Percentiles rank a stretch among this genome's conserved stretches.
These are phyloP conservation scores for Zygoascus sp. DNA, from an alignment of 1,139 yeast genomes.

Conservation along the genomic window DNA sequence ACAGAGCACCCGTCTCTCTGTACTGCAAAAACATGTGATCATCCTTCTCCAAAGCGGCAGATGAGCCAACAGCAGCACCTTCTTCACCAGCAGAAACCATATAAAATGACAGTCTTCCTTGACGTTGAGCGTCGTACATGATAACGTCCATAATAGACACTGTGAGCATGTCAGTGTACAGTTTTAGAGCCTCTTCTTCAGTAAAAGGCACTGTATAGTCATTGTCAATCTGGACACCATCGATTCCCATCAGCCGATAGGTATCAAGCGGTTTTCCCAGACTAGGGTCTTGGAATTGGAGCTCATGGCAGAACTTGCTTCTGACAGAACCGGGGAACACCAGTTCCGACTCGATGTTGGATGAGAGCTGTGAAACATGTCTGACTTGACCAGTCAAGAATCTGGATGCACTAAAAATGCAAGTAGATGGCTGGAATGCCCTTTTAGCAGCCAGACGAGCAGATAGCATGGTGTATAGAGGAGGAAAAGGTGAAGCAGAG, in stretches of 20 bases:
- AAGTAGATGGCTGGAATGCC: not conserved
- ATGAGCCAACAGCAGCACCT: constrained; percentile 36
- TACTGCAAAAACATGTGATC: constrained; percentile 36
- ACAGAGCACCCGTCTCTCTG: constrained; percentile 35
- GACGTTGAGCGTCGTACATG: constrained; percentile 39
- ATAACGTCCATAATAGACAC: constrained; percentile 32
- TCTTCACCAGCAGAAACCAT: constrained; percentile 40
- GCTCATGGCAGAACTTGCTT: constrained; percentile 26
- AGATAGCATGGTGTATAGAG: not conserved
- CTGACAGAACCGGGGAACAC: constrained; percentile 34
- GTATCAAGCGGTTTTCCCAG: constrained; percentile 27
- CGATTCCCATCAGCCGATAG: constrained; percentile 31
- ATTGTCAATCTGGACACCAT: constrained; percentile 31
- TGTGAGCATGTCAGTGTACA: constrained; percentile 36
- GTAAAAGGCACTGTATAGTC: constrained; percentile 27
- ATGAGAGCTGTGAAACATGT: constrained; percentile 25
- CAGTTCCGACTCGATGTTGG: constrained; percentile 26
- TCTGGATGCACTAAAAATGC: no score
- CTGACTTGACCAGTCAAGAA: no score
- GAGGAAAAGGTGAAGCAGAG: not conserved
- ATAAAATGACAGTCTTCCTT: constrained; percentile 36
- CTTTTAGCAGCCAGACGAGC: not conserved
- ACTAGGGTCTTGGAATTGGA: constrained; percentile 28
- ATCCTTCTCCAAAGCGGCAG: constrained; percentile 34
- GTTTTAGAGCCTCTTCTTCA: constrained; percentile 27